phyloP scores from a whole-genome alignment of 768 basidiomycete genomes.

The Hygrophoropsis aurantiaca region DNA sequence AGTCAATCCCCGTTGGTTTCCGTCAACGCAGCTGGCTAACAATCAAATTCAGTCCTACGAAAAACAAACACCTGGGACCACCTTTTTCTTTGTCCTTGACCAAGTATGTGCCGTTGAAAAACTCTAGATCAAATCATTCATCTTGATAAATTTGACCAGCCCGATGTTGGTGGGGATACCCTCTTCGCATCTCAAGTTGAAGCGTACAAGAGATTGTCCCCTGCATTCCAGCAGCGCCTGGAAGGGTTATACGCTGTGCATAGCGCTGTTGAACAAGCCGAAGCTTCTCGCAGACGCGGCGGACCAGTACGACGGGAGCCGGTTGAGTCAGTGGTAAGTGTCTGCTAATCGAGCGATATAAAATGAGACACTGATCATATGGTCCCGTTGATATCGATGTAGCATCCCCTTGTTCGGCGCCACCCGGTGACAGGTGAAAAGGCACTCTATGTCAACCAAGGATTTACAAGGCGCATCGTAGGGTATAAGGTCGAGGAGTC shows the following conservation, averaged over 20 bases:
- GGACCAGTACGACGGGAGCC: slow-evolving; percentile 53
- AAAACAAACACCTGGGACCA: slow-evolving; percentile 53
- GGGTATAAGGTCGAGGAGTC: slow-evolving; percentile 57
- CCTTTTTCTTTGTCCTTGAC: slow-evolving; percentile 57
- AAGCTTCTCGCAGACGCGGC: slow-evolving; percentile 40
- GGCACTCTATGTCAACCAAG: slow-evolving; percentile 56
- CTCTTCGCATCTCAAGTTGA: slow-evolving; percentile 58
- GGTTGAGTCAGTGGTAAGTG: slow-evolving; percentile 41
- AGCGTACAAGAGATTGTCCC: slow-evolving; percentile 59
- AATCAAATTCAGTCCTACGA: slow-evolving; percentile 44
- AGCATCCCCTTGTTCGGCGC: slow-evolving; percentile 56
- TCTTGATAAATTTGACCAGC: background rate
- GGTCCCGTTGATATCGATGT: slow-evolving; percentile 1
- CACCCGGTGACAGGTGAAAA: slow-evolving; percentile 68
- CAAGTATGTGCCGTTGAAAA: slow-evolving; percentile 23
- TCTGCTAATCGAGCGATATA: too few species aligned
- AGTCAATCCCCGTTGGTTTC: slow-evolving; percentile 12
- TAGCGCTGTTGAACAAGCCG: slow-evolving; percentile 51
- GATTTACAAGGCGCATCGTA: slow-evolving; percentile 54
- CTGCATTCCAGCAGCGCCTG: slow-evolving; percentile 55
- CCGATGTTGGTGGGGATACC: slow-evolving; percentile 48
- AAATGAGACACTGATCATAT: background rate
- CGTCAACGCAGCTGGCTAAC: background rate
- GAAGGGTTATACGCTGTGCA: slow-evolving; percentile 59
- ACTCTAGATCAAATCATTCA: too few species aligned